These are phyloP conservation scores for Sphagnum contortum DNA, from an alignment of 225 moss, liverwort and hornwort species.

Conservation along the genomic window DNA sequence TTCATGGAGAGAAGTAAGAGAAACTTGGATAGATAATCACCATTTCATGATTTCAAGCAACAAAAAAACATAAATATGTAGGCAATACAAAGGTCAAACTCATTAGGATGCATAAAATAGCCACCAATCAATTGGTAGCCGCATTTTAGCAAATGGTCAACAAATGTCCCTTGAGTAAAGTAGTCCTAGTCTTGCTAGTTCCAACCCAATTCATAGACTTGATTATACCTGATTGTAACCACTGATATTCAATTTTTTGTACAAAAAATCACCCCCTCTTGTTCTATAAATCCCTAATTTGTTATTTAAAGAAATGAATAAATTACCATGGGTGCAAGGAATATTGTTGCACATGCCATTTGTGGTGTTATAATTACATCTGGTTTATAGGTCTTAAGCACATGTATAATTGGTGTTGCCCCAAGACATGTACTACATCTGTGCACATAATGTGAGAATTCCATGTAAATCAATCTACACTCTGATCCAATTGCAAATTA, in stretches of 20 bases:
- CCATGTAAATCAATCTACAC: too few relatives aligned
- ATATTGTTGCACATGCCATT: conserved; percentile 72
- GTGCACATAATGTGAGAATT: conserved; percentile 8
- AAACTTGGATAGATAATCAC: too few relatives aligned
- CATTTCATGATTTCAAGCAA: too few relatives aligned
- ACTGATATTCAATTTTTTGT: too few relatives aligned
- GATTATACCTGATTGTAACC: background rate
- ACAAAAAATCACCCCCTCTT: background rate
- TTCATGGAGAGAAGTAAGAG: too few relatives aligned
- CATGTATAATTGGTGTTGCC: conserved; percentile 63
- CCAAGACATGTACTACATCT: conserved; percentile 81
- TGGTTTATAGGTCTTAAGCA: conserved; percentile 41
- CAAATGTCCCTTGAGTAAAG: conserved; percentile 71
- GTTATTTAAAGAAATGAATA: background rate
- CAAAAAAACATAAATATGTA: too few relatives aligned
- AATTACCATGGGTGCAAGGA: conserved; percentile 73
- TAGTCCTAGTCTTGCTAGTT: conserved; percentile 64
- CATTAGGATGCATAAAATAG: conserved; percentile 87
- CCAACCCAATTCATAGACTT: conserved; percentile 87
- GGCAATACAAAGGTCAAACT: background rate
- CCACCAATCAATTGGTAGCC: conserved; percentile 83
- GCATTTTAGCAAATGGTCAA: conserved; percentile 80
- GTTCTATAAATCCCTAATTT: background rate
- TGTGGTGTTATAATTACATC: conserved; percentile 68
- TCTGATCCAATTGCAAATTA: too few relatives aligned